Base-by-base conservation (phyloP, 1,284 basidiomycete species). In the Hemileia vastatrix region DNA sequence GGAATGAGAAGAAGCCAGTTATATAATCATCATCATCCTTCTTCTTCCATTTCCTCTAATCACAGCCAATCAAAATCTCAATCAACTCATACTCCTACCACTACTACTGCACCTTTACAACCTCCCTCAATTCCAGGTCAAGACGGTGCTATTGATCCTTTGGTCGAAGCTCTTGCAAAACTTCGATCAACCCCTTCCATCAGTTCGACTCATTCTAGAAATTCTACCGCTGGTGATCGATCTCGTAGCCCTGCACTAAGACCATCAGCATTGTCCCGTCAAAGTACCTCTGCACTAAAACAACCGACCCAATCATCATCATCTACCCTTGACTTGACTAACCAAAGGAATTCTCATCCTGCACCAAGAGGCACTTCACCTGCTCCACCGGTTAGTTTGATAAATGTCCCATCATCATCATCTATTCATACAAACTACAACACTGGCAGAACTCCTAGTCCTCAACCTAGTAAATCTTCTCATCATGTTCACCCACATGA, bases 81-180 rank as follows among this genome's bases (percentile, higher is more conserved):
- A n/a, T n/a, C n/a, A n/a, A n/a, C n/a, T n/a, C n/a, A n/a, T n/a
- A n/a, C n/a, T n/a, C n/a, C n/a, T n/a, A n/a, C 51, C 23, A 44
- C 59, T 19, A 54, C 59, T 15, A 48, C 24, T 18, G 52, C 27
- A 2, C 43, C 49, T 33, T 24, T 61, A 15, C 59, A 61, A 15
- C 59, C 59, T 31, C 59, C 59, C 24, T 61, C 59, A 27, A 52
- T 61, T 0, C 59, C 59, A 6, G 43, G 52, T 31, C 52, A 61
- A 31, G 49, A 61, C 24, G 59, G 59, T 9, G 43, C 24, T 23
- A 52, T 61, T 6, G 59, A 61, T 54, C 59, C 59, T 44, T 47
- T 61, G 24, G 59, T 61, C 8, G 59, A 51, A 24, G 59, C 59
- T 13, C 27, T 61, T n/a, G 59, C 54, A 49, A 61, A 61, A 52